Evolutionary conservation across 345 rosid genomes (phyloP), one percentile per base, ranked within the genome.

Genomic region (Brassica juncea): DNA sequence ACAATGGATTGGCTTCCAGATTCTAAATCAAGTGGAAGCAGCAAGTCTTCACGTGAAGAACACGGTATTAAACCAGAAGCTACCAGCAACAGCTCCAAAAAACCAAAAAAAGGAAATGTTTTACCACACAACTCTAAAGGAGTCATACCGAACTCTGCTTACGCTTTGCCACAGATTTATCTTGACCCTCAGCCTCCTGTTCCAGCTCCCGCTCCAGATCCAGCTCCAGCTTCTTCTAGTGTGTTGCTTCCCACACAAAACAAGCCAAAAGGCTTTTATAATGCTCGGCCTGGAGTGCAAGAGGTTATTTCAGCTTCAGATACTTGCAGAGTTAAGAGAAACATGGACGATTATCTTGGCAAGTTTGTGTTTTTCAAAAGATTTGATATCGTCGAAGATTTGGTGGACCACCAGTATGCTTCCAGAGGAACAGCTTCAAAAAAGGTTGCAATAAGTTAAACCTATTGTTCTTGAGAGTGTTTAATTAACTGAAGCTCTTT

Each of bases 371-470:
- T 62, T 77, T 94, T 91, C 87, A 92, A 91, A 80, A 84, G 78
- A 79, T 94, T 94, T 80, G 97, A 90, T 84, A 84, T 86, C 0
- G 97, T 91, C 47, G 90, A 90, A 81, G 92, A 88, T 78, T 83
- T 73, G 84, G 86, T 89, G 14, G 97, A 89, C 71, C 97, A 94
- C 83, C 74, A 89, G 14, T 94, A 83, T 70, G 67, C 86, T 64
- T 34, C 77, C 16, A 65, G 2, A 37, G 86, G 82, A 61, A 44
- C 82, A 72, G 77, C 87, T 42, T 70, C 59, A 5, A 87, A 83
- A 71, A 92, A 90, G 90, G 99, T 90, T 21, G 39, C 8, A 8
- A 60, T 44, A 44, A 49, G 25, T 83, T 77, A 5, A 66, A 14
- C 27, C 34, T 19, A 34, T 62, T 39, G 3, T 32, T 65, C 15